Evolutionary conservation across 2,329 filamentous ascomycete species (phyloP).

Genomic region (Phialophora verrucosa): DNA sequence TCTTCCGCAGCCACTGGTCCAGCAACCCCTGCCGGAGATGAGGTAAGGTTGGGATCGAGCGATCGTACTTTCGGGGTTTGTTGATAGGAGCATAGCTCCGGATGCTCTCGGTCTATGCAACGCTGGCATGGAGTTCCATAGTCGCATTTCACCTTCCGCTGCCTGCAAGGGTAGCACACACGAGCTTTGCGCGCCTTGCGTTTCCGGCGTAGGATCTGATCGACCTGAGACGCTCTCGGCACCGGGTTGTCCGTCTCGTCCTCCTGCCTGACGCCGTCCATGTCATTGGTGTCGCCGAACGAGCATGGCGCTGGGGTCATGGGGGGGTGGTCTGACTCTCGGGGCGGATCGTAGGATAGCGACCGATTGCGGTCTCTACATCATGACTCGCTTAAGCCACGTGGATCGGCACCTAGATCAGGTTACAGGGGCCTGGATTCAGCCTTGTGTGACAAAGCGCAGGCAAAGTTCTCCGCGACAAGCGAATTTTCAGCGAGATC

Average conservation of each 20-base stretch:
- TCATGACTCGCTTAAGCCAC: slow-evolving; percentile 2
- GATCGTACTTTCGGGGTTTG: slow-evolving; percentile 47
- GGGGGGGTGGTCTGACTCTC: slow-evolving; percentile 2
- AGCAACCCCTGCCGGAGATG: not conserved
- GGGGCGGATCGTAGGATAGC: not conserved
- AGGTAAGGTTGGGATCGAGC: not conserved
- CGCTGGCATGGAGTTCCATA: slow-evolving; percentile 49
- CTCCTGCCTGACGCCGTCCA: slow-evolving; percentile 1
- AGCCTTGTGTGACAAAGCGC: not conserved
- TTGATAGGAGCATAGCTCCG: slow-evolving; percentile 54
- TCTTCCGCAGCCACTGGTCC: not conserved
- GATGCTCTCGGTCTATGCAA: slow-evolving; percentile 55
- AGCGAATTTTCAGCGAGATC: not conserved
- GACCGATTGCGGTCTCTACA: not conserved
- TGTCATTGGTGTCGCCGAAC: not conserved
- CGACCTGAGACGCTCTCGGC: not conserved
- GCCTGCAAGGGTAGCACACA: slow-evolving; percentile 7
- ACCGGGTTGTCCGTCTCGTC: slow-evolving; percentile 6
- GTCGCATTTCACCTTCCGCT: slow-evolving; percentile 38
- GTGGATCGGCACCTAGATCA: not conserved
- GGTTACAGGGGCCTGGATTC: not conserved
- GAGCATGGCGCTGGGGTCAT: not conserved
- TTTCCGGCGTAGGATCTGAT: slow-evolving; percentile 12
- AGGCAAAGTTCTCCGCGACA: not conserved
- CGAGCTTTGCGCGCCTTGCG: slow-evolving; percentile 15